Conservation (phyloP, 441 rosid genomes). For the Capsella rubella region DNA sequence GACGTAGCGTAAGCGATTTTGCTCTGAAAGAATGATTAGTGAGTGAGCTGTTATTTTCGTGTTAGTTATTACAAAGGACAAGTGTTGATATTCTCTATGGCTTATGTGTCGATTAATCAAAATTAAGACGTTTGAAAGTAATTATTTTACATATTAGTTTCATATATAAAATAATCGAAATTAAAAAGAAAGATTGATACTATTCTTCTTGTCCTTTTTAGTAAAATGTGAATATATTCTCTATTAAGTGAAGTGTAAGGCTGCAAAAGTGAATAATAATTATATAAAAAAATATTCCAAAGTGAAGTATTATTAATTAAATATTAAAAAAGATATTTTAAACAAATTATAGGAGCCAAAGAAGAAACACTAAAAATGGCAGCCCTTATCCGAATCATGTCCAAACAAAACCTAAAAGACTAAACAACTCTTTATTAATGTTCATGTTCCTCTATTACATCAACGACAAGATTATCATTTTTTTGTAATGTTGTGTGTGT, state of each 20-base stretch:
- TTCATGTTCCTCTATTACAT: neutral
- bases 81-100: neutral
- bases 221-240: neutral
- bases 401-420: constrained; percentile 27
- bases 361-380: neutral
- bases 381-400: constrained; percentile 15
- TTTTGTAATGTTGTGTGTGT: neutral
- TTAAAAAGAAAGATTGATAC: too few species aligned
- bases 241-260: neutral
- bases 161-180: too few species aligned
- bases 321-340: neutral
- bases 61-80: constrained; percentile 11
- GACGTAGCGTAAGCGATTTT: constrained; percentile 30
- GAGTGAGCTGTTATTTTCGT: constrained; percentile 28
- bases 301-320: neutral
- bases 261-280: neutral
- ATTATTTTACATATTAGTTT: neutral
- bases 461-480: neutral
- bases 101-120: neutral
- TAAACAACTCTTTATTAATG: constrained; percentile 15
- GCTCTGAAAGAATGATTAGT: constrained; percentile 10
- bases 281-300: neutral
- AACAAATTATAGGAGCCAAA: constrained; percentile 1
- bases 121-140: neutral
- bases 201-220: too few species aligned